These are phyloP conservation scores for Graphiopsis chlorocephala DNA, from an alignment of 2,329 filamentous ascomycete species.

Conservation along the genomic window DNA sequence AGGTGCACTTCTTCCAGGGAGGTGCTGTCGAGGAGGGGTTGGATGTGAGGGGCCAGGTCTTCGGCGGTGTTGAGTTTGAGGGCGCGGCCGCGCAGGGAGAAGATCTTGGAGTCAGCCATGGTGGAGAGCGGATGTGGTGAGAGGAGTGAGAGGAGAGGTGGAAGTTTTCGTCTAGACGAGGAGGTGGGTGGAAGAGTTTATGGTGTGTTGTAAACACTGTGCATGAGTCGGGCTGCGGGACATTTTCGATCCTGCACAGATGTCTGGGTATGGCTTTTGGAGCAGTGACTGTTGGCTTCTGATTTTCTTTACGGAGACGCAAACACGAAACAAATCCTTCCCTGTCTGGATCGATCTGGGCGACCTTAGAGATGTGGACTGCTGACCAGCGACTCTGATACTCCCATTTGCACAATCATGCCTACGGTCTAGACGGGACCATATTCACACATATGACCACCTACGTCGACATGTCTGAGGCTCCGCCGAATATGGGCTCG, in stretches of 20 bases:
- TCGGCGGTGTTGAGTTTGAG: slow-evolving; percentile 88
- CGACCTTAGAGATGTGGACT: no score
- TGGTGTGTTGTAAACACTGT: background rate
- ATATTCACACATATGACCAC: background rate
- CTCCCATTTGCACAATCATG: background rate
- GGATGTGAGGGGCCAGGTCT: slow-evolving; percentile 82
- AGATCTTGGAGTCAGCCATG: slow-evolving; percentile 61
- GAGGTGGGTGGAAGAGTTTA: background rate
- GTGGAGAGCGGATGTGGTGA: slow-evolving; percentile 36
- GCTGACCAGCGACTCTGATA: no score
- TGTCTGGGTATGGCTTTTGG: background rate
- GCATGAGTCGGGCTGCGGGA: slow-evolving; percentile 7
- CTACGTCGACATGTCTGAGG: background rate
- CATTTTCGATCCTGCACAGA: background rate
- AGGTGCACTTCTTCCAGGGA: slow-evolving; percentile 83
- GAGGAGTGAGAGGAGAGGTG: background rate
- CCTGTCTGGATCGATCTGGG: no score
- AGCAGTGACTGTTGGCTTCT: background rate
- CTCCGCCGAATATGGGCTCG: slow-evolving; percentile 1
- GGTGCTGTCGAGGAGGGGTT: slow-evolving; percentile 66
- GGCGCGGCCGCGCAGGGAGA: slow-evolving; percentile 87
- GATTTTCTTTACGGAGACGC: no score
- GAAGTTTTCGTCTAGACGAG: background rate
- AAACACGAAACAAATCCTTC: no score
- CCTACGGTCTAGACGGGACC: background rate